Percentiles rank a stretch among this genome's conserved stretches.
Conservation (phyloP, 164 flowering plant species). For the Houttuynia cordata region DNA sequence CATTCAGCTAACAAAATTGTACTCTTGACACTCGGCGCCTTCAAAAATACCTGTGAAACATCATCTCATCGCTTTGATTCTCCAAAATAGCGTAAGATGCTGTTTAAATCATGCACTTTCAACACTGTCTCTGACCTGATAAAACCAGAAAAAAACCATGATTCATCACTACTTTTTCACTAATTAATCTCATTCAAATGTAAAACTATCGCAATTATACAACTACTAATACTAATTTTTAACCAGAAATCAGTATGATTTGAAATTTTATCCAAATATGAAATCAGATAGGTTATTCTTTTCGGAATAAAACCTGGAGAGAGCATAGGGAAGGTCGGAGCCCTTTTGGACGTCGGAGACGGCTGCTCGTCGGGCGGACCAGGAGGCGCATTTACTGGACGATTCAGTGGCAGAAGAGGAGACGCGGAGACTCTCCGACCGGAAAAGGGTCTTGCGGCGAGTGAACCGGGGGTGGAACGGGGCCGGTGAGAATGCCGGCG, state of each 20-base stretch:
- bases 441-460: background rate
- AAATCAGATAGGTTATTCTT: too few relatives aligned
- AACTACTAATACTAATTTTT: too few relatives aligned
- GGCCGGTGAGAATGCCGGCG: background rate
- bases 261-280: too few relatives aligned
- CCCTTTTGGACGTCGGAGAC: slow-evolving; percentile 30
- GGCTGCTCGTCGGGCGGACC: slow-evolving; percentile 29
- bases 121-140: slow-evolving; percentile 39
- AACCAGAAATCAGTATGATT: too few relatives aligned
- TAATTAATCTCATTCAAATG: too few relatives aligned
- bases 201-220: too few relatives aligned
- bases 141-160: background rate
- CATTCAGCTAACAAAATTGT: background rate
- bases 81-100: slow-evolving; percentile 50
- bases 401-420: background rate
- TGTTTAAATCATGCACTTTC: slow-evolving; percentile 56
- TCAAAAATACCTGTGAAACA: slow-evolving; percentile 37
- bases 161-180: background rate
- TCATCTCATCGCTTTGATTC: slow-evolving; percentile 35
- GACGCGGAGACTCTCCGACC: background rate
- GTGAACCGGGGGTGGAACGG: background rate
- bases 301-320: slow-evolving; percentile 31
- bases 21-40: too few relatives aligned
- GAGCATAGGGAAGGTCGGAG: slow-evolving; percentile 37
- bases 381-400: background rate